Evolutionary conservation across 345 rosid species (phyloP).

Genomic region (Populus nigra): DNA sequence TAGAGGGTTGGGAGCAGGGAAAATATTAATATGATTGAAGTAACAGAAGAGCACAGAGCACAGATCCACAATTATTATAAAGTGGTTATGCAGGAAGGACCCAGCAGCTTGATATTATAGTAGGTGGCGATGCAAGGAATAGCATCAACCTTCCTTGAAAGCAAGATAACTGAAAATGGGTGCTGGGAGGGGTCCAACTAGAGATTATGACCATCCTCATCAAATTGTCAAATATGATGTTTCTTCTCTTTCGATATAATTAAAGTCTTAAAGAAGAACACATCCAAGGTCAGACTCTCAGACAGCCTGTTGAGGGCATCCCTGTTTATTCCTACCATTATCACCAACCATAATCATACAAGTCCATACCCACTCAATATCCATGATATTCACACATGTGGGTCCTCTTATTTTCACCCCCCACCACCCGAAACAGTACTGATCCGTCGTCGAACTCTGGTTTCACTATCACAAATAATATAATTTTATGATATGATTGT

Average conservation of each 20-base stretch:
- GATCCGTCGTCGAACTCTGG: too few relatives aligned
- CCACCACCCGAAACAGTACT: too few relatives aligned
- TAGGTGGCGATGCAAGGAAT: constrained; percentile 9
- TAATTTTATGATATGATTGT: too few relatives aligned
- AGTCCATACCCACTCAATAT: not conserved
- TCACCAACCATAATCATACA: constrained; percentile 24
- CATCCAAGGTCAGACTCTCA: not conserved
- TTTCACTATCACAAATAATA: too few relatives aligned
- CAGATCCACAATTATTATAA: not conserved
- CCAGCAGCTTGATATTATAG: constrained; percentile 5
- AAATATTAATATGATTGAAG: not conserved
- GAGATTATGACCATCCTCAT: constrained; percentile 10
- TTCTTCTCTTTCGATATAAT: constrained; percentile 10
- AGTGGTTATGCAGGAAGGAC: constrained; percentile 11
- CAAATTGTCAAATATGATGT: constrained; percentile 10
- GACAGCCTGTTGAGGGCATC: constrained; percentile 34
- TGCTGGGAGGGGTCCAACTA: not conserved
- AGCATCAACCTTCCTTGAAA: constrained; percentile 22
- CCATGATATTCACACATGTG: constrained; percentile 7
- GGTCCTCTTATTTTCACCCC: not conserved
- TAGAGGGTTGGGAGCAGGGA: not conserved
- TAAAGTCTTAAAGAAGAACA: not conserved
- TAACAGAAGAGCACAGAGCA: constrained; percentile 6
- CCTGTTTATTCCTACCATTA: constrained; percentile 2
- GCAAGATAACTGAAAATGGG: constrained; percentile 13